These are phyloP conservation scores for Solanum pennellii DNA, from an alignment of 257 asterid genomes.

Conservation along the genomic window DNA sequence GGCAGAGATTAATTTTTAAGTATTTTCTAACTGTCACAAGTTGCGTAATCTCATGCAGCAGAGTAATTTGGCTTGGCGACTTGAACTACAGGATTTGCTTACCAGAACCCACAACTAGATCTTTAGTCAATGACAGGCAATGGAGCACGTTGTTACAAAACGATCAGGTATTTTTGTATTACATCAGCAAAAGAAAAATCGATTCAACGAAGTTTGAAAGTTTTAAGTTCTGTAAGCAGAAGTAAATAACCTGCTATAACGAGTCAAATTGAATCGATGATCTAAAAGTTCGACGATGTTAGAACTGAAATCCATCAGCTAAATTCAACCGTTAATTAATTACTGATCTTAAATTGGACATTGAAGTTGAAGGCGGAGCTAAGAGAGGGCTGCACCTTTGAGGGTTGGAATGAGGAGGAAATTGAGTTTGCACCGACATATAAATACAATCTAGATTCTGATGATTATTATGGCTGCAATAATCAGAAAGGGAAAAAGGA, in stretches of 20 bases:
- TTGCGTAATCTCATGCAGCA: conserved; percentile 16
- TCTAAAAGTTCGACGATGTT: neutral
- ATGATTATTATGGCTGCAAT: conserved; percentile 38
- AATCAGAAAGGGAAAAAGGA: conserved; percentile 19
- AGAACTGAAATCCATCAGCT: neutral
- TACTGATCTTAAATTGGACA: neutral
- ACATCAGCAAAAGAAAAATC: neutral
- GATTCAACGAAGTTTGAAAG: neutral
- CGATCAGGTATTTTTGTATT: conserved; percentile 35
- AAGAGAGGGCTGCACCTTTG: conserved; percentile 34
- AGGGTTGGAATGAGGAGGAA: conserved; percentile 50
- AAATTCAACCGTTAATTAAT: neutral
- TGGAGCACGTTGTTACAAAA: conserved; percentile 42
- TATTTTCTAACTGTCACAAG: neutral
- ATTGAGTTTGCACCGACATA: conserved; percentile 58
- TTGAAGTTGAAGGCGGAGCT: conserved; percentile 50
- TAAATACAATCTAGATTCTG: conserved; percentile 39
- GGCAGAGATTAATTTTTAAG: neutral
- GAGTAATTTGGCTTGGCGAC: conserved; percentile 65
- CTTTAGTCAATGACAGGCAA: conserved; percentile 31
- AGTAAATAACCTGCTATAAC: neutral
- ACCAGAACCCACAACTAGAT: conserved; percentile 46
- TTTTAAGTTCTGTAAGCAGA: neutral
- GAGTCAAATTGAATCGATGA: neutral
- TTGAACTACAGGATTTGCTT: conserved; percentile 56